Evolutionary conservation across 176 grass and related monocot genomes (phyloP).

Genomic region (Microstegium vimineum): DNA sequence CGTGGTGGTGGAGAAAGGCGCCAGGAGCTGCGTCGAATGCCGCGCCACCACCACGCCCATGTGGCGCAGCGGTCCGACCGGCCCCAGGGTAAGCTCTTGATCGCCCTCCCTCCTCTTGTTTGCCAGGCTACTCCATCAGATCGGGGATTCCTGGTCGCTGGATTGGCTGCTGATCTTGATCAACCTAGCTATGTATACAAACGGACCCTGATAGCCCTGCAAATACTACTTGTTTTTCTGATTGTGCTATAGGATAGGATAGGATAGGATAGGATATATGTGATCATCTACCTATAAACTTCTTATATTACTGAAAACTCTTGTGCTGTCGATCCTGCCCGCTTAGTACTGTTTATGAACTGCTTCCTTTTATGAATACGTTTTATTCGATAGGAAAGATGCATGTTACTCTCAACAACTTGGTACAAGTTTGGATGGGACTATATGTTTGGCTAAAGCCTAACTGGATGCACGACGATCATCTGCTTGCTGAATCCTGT

Average conservation of each 20-base stretch:
- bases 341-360: not conserved
- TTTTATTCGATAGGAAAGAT: not conserved
- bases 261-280: not conserved
- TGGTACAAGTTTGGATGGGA: too few species aligned
- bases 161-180: not conserved
- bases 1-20: constrained; percentile 30
- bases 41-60: constrained; percentile 71
- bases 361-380: not conserved
- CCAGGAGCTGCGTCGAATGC: constrained; percentile 70
- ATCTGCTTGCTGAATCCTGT: not conserved
- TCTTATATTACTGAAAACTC: not conserved
- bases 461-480: not conserved
- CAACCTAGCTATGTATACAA: not conserved
- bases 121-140: not conserved
- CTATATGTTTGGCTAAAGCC: not conserved
- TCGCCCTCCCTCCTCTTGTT: not conserved
- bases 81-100: constrained; percentile 45
- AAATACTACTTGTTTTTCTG: not conserved
- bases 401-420: not conserved
- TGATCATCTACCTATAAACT: not conserved
- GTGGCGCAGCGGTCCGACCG: constrained; percentile 70
- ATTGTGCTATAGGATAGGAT: not conserved
- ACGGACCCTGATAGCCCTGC: not conserved
- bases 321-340: not conserved
- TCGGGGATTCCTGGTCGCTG: not conserved